These are phyloP conservation scores for Mentha longifolia DNA, from an alignment of 257 asterid species.

Conservation along the genomic window DNA sequence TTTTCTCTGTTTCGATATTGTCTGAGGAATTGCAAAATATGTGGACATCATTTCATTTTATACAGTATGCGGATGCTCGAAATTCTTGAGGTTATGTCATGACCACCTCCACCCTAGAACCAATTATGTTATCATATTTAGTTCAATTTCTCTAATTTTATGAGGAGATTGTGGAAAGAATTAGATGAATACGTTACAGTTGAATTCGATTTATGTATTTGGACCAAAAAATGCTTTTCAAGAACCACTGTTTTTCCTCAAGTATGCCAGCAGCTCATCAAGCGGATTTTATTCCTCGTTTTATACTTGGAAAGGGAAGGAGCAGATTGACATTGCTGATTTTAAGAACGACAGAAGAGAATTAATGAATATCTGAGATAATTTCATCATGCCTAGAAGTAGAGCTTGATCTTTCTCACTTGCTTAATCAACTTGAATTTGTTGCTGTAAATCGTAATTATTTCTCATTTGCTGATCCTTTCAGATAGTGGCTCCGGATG, in stretches of 20 bases:
- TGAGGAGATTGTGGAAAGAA: background rate
- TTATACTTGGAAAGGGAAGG: background rate
- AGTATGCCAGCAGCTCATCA: too few species aligned
- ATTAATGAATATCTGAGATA: conserved; percentile 4
- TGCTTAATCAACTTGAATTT: background rate
- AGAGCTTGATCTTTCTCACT: conserved; percentile 22
- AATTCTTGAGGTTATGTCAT: background rate
- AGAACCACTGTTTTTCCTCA: background rate
- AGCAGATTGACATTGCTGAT: conserved; percentile 13
- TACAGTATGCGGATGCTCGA: background rate
- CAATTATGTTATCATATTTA: background rate
- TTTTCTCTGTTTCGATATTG: conserved; percentile 12
- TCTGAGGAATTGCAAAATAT: conserved; percentile 20
- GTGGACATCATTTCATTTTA: too few species aligned
- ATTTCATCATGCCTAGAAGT: conserved; percentile 1
- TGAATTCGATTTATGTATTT: background rate
- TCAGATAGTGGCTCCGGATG: conserved; percentile 41
- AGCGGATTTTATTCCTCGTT: background rate
- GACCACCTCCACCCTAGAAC: background rate
- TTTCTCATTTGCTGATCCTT: conserved; percentile 36
- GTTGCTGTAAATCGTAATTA: conserved; percentile 6
- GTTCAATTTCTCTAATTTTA: background rate
- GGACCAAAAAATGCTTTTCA: background rate
- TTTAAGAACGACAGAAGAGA: conserved; percentile 19
- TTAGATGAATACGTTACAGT: background rate